Conservation (phyloP, 441 rosid species). For the Eutrema salsugineum region DNA sequence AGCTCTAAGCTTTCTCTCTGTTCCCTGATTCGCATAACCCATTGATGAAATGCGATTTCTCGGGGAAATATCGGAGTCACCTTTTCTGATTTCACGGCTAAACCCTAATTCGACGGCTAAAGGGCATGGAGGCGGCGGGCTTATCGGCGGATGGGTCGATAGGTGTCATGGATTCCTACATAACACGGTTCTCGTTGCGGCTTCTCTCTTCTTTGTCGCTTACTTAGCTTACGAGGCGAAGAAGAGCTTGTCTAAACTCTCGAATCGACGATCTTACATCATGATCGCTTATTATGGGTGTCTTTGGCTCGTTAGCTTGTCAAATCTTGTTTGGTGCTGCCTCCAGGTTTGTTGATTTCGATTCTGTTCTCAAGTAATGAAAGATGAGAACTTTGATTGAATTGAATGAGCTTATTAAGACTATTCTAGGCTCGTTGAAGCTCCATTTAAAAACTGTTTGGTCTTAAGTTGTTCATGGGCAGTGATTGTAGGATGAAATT, state of each 20-base stretch:
- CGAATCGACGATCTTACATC: conserved; percentile 71
- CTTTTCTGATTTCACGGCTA: conserved; percentile 34
- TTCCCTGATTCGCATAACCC: not conserved
- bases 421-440: not conserved
- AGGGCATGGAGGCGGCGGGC: conserved; percentile 25
- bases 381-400: not conserved
- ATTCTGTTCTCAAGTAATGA: not conserved
- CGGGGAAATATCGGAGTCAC: conserved; percentile 29
- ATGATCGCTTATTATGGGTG: conserved; percentile 75
- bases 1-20: not conserved
- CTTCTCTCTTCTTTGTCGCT: conserved; percentile 58
- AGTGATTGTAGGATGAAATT: not conserved
- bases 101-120: conserved; percentile 35
- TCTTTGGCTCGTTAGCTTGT: conserved; percentile 90
- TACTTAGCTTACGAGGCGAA: conserved; percentile 71
- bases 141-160: conserved; percentile 49
- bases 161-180: conserved; percentile 85
- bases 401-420: not conserved
- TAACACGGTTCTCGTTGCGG: conserved; percentile 48
- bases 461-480: not conserved
- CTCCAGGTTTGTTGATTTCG: conserved; percentile 56
- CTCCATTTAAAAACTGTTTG: not conserved
- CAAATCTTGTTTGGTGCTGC: conserved; percentile 82
- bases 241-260: conserved; percentile 62
- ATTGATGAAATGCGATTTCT: conserved; percentile 39